Evolutionary conservation across 495 filamentous ascomycete species (phyloP).

Genomic region (Hypoxylon perforatum): DNA sequence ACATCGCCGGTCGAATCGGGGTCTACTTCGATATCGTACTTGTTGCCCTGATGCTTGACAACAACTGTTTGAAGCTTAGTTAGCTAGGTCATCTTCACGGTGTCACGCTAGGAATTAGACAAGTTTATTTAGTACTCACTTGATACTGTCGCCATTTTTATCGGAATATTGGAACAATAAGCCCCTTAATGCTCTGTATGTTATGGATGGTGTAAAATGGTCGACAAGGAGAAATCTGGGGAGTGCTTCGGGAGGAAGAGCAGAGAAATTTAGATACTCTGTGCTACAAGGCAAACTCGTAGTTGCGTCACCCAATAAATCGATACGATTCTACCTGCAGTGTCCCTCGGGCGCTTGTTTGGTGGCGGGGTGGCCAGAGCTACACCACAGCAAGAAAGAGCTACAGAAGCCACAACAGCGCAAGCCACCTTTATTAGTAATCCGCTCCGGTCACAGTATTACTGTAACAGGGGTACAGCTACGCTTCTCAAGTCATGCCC

Average conservation of each 20-base stretch:
- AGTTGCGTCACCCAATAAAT: conserved; percentile 42
- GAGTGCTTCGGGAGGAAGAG: background rate
- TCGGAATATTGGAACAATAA: conserved; percentile 1
- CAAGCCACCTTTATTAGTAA: background rate
- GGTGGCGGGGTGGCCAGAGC: conserved; percentile 24
- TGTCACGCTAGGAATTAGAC: conserved; percentile 4
- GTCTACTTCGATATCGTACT: conserved; percentile 93
- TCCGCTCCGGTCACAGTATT: no score
- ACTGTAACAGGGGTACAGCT: no score
- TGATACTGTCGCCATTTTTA: conserved; percentile 71
- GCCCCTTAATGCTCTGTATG: background rate
- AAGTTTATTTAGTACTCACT: conserved; percentile 52
- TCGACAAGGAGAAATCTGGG: background rate
- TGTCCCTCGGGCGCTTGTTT: background rate
- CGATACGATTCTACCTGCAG: conserved; percentile 36
- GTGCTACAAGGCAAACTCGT: conserved; percentile 43
- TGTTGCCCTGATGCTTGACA: conserved; percentile 94
- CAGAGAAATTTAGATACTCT: background rate
- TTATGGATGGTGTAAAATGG: background rate
- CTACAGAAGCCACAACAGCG: background rate
- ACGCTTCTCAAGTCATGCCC: conserved; percentile 6
- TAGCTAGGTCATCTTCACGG: conserved; percentile 6
- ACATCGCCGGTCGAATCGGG: conserved; percentile 84
- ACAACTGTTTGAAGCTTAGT: conserved; percentile 69
- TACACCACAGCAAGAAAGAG: conserved; percentile 1